Percentiles rank a stretch among this genome's conserved stretches.
Evolutionary conservation across 768 basidiomycete genomes (phyloP).

Genomic region (Russula sp.): DNA sequence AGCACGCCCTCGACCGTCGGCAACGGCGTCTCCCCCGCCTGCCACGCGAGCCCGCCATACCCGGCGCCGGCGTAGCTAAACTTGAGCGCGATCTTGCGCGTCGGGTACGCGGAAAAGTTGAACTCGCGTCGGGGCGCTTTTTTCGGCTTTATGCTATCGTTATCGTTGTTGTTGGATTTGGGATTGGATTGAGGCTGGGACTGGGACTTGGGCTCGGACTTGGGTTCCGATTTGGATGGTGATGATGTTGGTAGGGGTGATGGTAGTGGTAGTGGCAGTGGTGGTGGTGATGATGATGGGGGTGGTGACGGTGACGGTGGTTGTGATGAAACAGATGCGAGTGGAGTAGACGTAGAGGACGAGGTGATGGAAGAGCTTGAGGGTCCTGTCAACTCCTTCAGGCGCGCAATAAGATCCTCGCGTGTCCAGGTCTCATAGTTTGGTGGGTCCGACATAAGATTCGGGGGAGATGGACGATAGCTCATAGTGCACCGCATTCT

Average conservation of each 20-base stretch:
- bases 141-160: neutral
- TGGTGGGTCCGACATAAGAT: slow-evolving; percentile 7
- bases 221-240: too few species aligned
- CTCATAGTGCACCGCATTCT: neutral
- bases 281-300: neutral
- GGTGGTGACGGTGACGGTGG: neutral
- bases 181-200: too few species aligned
- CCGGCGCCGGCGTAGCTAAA: slow-evolving; percentile 92
- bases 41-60: slow-evolving; percentile 85
- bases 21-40: slow-evolving; percentile 58
- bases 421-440: slow-evolving; percentile 51
- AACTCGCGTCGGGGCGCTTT: slow-evolving; percentile 37
- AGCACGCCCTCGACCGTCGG: slow-evolving; percentile 90
- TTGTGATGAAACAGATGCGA: slow-evolving; percentile 11
- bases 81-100: slow-evolving; percentile 87
- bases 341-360: neutral
- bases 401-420: slow-evolving; percentile 61
- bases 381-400: slow-evolving; percentile 41
- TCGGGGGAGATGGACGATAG: neutral
- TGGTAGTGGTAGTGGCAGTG: neutral
- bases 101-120: slow-evolving; percentile 59
- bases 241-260: neutral
- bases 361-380: neutral
- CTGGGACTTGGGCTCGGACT: too few species aligned
- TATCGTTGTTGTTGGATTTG: slow-evolving; percentile 12